Conservation (phyloP, 1,284 basidiomycete species). For the Hypsizygus ulmarius region DNA sequence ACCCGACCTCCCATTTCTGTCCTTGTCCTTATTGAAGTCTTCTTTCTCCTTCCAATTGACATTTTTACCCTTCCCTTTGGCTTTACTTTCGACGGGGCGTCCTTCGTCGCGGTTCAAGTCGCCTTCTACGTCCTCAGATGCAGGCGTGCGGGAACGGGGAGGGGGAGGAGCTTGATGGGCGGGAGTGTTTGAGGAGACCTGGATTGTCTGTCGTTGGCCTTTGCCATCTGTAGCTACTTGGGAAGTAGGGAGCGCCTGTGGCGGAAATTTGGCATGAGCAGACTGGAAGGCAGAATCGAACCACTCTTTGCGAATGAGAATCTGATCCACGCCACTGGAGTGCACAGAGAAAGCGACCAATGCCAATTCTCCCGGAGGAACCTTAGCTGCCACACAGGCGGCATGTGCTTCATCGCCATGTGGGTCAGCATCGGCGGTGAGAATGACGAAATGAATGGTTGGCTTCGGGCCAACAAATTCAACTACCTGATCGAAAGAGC, state of each 20-base stretch:
- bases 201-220: slow-evolving; percentile 16
- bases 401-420: slow-evolving; percentile 76
- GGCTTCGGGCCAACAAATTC: slow-evolving; percentile 82
- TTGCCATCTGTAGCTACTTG: slow-evolving; percentile 18
- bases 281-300: slow-evolving; percentile 61
- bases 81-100: slow-evolving; percentile 49
- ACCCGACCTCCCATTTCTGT: slow-evolving; percentile 35
- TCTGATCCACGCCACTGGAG: slow-evolving; percentile 78
- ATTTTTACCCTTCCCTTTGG: slow-evolving; percentile 58
- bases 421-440: slow-evolving; percentile 76
- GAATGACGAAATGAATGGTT: slow-evolving; percentile 81
- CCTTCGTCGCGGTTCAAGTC: slow-evolving; percentile 60
- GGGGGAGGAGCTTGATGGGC: slow-evolving; percentile 27
- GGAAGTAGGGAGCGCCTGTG: slow-evolving; percentile 35
- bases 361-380: slow-evolving; percentile 70
- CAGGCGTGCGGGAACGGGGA: slow-evolving; percentile 58
- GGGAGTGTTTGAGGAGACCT: slow-evolving; percentile 2
- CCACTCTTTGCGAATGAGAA: slow-evolving; percentile 80
- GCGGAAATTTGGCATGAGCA: slow-evolving; percentile 61
- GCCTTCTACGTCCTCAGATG: slow-evolving; percentile 68
- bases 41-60: slow-evolving; percentile 64
- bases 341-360: slow-evolving; percentile 82
- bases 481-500: slow-evolving; percentile 72
- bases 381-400: slow-evolving; percentile 76
- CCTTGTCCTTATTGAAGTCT: slow-evolving; percentile 42